Base-by-base conservation (phyloP, 2,329 filamentous ascomycete genomes). In the Aspergillus tubingensis region DNA sequence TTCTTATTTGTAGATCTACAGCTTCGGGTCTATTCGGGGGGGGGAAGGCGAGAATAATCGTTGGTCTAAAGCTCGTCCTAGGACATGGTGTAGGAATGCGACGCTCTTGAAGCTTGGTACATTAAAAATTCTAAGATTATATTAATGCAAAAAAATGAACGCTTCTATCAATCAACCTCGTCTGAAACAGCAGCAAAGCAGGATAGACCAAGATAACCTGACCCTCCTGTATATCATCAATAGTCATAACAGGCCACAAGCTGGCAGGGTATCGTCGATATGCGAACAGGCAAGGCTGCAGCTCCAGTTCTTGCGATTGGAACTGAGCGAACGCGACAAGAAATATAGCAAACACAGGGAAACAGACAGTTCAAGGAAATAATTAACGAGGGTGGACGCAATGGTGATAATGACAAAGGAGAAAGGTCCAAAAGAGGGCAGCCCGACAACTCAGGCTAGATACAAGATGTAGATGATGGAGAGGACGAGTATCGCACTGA, bases 231-330 rank as follows among this genome's bases (percentile, higher is more conserved):
- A 44, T 62, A 66, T 67, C 67, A 59, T 68, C 56, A 65, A 63
- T 50, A 49, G 56, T 67, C 67, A 67, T 67, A 68, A 67, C 67
- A 62, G 30, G 60, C 65, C 65, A 67, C 62, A 39, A 58, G 36
- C 61, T 59, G 62, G 62, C 64, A 67, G 66, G 66, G 66, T 67
- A 67, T 67, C 65, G 59, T 67, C 61, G 61, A 64, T 57, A 60
- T 54, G 51, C 58, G 64, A 65, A 66, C 47, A 53, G 55, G 58
- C 54, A 67, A 67, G 44, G 51, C 43, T 53, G 38, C 48, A 27
- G 49, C 30, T 47, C 47, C 39, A 55, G 41, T 32, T 11, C 8
- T 50, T n/a, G 44, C 25, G 47, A 23, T 17, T 32, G 47, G 47
- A 50, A 30, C 47, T 7, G 47, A 17, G 25, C 53, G 30, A 54